A percentile compares a stretch with the other conserved stretches of the same genome.
Conservation (phyloP, 2,329 filamentous ascomycete genomes). For the Aspergillus texensis region DNA sequence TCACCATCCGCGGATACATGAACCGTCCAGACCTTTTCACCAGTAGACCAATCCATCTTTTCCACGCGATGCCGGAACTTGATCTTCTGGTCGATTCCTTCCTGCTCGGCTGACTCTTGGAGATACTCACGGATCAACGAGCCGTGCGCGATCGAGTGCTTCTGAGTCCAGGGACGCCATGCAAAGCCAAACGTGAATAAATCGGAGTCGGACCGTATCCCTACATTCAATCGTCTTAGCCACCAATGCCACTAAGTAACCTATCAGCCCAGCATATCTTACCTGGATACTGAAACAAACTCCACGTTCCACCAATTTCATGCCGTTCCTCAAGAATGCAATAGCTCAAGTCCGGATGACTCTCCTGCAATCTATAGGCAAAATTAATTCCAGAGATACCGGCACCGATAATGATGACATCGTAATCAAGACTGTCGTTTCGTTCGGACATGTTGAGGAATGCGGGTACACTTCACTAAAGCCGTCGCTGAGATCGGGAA, state of each 20-base stretch:
- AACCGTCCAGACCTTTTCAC: conserved; percentile 54
- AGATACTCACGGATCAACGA: conserved; percentile 57
- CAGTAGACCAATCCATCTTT: conserved; percentile 54
- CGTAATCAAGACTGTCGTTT: conserved; percentile 23
- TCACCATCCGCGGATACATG: conserved; percentile 37
- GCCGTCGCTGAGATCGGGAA: too few species aligned
- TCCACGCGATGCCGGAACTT: conserved; percentile 52
- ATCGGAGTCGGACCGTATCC: conserved; percentile 64
- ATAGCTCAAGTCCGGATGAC: conserved; percentile 58
- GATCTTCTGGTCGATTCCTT: conserved; percentile 57
- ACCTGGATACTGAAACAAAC: conserved; percentile 63
- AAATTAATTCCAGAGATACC: conserved; percentile 72
- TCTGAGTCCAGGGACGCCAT: conserved; percentile 66
- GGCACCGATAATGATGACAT: conserved; percentile 67
- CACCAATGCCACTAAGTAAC: too few species aligned
- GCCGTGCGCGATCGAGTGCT: conserved; percentile 51
- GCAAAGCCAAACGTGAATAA: conserved; percentile 63
- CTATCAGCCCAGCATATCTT: conserved; percentile 36
- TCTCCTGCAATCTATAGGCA: conserved; percentile 65
- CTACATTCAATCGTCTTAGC: conserved; percentile 25
- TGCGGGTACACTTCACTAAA: too few species aligned
- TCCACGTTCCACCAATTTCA: conserved; percentile 72
- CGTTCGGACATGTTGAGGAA: too few species aligned
- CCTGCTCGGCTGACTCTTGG: conserved; percentile 46
- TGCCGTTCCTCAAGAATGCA: conserved; percentile 66